phyloP scores from a whole-genome alignment of 768 basidiomycete species.

The Kwoniella sp. region DNA sequence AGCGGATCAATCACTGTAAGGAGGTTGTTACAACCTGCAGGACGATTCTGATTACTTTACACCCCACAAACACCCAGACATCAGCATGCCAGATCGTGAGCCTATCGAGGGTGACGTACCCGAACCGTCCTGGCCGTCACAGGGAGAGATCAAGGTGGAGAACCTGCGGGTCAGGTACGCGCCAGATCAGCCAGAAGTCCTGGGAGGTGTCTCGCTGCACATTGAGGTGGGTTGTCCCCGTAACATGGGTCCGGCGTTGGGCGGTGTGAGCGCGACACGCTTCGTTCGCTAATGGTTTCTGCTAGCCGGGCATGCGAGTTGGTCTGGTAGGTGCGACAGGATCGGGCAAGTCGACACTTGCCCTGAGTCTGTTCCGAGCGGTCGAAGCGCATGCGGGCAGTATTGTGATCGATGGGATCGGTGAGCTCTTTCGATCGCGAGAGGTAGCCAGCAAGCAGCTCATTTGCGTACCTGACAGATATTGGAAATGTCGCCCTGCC shows the following conservation, averaged over 20 bases:
- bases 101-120: conserved; percentile 23
- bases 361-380: conserved; percentile 42
- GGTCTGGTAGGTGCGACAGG: conserved; percentile 47
- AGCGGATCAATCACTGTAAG: conserved; percentile 46
- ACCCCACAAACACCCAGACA: too few species aligned
- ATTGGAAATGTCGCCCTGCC: conserved; percentile 28
- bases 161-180: conserved; percentile 41
- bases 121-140: conserved; percentile 33
- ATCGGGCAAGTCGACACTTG: conserved; percentile 45
- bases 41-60: not conserved
- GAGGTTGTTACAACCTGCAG: not conserved
- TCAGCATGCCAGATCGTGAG: conserved; percentile 27
- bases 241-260: too few species aligned
- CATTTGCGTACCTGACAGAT: conserved; percentile 17
- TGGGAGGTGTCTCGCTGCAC: conserved; percentile 36
- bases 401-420: conserved; percentile 45
- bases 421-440: conserved; percentile 4
- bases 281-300: too few species aligned
- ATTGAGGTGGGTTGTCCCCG: conserved; percentile 40
- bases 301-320: conserved; percentile 42
- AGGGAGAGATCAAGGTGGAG: conserved; percentile 34
- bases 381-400: conserved; percentile 29
- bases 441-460: not conserved
- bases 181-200: conserved; percentile 42
- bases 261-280: not conserved